Base-by-base conservation (phyloP, 2,329 filamentous ascomycete genomes). In the Trichoderma lentiforme region DNA sequence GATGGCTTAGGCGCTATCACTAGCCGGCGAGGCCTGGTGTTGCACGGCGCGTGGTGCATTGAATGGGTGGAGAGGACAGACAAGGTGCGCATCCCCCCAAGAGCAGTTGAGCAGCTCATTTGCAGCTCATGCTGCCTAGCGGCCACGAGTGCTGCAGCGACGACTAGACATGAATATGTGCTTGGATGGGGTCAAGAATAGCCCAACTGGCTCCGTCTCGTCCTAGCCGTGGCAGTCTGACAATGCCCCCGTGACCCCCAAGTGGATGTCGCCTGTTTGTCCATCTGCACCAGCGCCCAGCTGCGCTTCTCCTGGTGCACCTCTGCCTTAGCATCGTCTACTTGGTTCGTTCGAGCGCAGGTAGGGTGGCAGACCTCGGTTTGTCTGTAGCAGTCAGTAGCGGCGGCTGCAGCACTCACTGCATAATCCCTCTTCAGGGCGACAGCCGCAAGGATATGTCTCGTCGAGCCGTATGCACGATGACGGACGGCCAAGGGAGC, bases 181-280 rank as follows among this genome's bases (percentile, higher is more conserved):
- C 65, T 60, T 32, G 53, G 56, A 68, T 34, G 65, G 65, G 65
- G 65, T 60, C 65, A 47, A 68, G 30, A 18, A 57, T 39, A 60
- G 56, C 56, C 65, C 56, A 60, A 60, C 65, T 32, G 30, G 63
- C 43, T 66, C 43, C 62, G 62, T 64, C 62, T 51, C 63, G 63
- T 56, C 63, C 30, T 61, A 24, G 62, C 58, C 28, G 51, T 61
- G 70, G 63, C 63, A 67, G 39, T 67, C 57, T 71, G 70, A 65
- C 53, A 58, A 66, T 62, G 70, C 63, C 58, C 63, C 63, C 70
- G 63, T 71, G 70, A 71, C 70, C 70, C 61, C n/a, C 47, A 57
- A 56, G 60, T 71, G 68, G 68, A 63, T 47, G 30, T 63, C 53
- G 60, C 47, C 60, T 24, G 58, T 36, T 62, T 30, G 51, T 65